phyloP scores from a whole-genome alignment of 2,329 filamentous ascomycete species.

The Penicillium sp. region DNA sequence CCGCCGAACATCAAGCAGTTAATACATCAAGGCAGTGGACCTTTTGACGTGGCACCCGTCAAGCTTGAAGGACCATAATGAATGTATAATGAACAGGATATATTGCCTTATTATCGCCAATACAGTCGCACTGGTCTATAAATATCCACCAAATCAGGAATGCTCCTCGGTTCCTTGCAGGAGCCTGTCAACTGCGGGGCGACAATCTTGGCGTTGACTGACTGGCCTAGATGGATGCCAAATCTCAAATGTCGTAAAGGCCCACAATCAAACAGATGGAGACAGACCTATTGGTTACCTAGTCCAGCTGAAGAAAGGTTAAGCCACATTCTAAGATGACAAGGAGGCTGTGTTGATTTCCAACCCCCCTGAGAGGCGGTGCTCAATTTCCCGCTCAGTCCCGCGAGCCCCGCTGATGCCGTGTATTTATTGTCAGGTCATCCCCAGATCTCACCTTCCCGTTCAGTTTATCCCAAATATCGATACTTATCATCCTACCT shows the following conservation, averaged over 20 bases:
- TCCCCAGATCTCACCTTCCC: neutral
- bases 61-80: neutral
- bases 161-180: conserved; percentile 6
- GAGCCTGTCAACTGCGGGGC: neutral
- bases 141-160: neutral
- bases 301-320: neutral
- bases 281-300: neutral
- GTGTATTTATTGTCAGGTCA: conserved; percentile 9
- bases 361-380: conserved; percentile 14
- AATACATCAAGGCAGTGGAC: neutral
- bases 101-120: neutral
- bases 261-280: neutral
- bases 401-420: conserved; percentile 12
- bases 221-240: neutral
- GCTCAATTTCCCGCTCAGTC: conserved; percentile 16
- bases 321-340: conserved; percentile 7
- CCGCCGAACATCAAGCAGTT: neutral
- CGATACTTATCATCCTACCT: neutral
- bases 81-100: neutral
- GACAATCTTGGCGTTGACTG: conserved; percentile 2
- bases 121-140: neutral
- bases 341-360: conserved; percentile 17
- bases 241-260: neutral
- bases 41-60: neutral
- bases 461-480: neutral